Percentiles rank a stretch among this genome's conserved stretches.
These are phyloP conservation scores for Nitzschia putrida DNA, from an alignment of 108 stramenopile genomes.

Conservation along the genomic window DNA sequence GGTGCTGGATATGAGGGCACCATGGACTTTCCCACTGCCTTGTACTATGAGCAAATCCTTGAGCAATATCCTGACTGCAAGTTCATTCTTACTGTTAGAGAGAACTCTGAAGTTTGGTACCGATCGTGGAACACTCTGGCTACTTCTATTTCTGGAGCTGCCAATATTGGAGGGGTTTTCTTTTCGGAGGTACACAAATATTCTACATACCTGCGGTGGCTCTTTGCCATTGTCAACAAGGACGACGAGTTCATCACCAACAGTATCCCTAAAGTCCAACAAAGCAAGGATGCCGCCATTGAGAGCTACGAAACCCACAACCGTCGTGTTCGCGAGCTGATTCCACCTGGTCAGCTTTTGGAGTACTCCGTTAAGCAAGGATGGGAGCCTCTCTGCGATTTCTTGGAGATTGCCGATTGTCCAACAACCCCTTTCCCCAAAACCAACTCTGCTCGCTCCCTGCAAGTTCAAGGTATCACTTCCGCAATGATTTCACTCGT, in stretches of 20 bases:
- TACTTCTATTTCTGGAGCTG: conserved; percentile 60
- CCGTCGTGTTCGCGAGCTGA: conserved; percentile 48
- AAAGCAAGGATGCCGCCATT: conserved; percentile 61
- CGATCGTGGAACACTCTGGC: conserved; percentile 69
- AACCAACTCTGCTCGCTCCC: conserved; percentile 63
- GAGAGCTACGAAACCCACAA: conserved; percentile 71
- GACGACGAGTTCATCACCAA: conserved; percentile 57
- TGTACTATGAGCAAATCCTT: conserved; percentile 67
- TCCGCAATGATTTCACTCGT: conserved; percentile 50
- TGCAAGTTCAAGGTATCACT: conserved; percentile 67
- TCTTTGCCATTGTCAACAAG: conserved; percentile 67
- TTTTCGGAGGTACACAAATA: conserved; percentile 55
- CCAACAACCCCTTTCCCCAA: conserved; percentile 73
- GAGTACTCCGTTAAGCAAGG: conserved; percentile 77
- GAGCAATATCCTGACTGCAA: conserved; percentile 76
- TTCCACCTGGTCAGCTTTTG: conserved; percentile 62
- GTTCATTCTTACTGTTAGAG: conserved; percentile 74
- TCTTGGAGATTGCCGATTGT: conserved; percentile 65
- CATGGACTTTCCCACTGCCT: conserved; percentile 73
- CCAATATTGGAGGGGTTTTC: conserved; percentile 47
- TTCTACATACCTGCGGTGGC: conserved; percentile 72
- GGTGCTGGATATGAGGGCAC: conserved; percentile 62
- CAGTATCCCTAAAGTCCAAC: conserved; percentile 56
- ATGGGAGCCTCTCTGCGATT: conserved; percentile 77
- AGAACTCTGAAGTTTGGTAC: conserved; percentile 77